phyloP scores from a whole-genome alignment of 2,329 filamentous ascomycete genomes.

The Fusarium sp. region DNA sequence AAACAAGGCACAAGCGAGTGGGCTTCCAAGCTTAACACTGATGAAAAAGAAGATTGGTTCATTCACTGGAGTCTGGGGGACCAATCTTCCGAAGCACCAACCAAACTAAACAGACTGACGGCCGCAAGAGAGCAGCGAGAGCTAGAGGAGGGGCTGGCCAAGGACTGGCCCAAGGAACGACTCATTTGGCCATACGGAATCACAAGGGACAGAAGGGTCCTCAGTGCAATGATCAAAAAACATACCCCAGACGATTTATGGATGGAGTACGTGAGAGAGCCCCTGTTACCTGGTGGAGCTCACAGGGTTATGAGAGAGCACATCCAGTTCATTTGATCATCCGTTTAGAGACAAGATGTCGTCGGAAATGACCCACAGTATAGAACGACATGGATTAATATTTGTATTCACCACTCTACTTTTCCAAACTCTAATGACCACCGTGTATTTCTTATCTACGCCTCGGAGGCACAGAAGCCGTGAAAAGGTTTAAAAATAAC shows the following conservation, averaged over 20 bases:
- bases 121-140: background rate
- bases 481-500: too few species aligned
- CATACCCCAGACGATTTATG: background rate
- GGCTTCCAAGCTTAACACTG: background rate
- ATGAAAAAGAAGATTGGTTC: background rate
- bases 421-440: too few species aligned
- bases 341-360: too few species aligned
- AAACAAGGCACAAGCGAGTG: background rate
- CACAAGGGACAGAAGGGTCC: background rate
- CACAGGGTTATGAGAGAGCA: constrained; percentile 1
- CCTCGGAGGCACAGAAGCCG: too few species aligned
- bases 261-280: background rate
- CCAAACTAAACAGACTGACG: fast-evolving
- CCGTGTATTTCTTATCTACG: too few species aligned
- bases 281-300: background rate
- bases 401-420: too few species aligned
- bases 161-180: background rate
- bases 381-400: too few species aligned
- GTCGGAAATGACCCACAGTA: too few species aligned
- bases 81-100: background rate
- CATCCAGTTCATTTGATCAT: background rate
- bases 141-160: background rate
- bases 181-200: background rate
- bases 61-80: background rate
- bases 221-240: background rate